These are phyloP conservation scores for Eustoma russellianum DNA, from an alignment of 257 asterid species.

Conservation along the genomic window DNA sequence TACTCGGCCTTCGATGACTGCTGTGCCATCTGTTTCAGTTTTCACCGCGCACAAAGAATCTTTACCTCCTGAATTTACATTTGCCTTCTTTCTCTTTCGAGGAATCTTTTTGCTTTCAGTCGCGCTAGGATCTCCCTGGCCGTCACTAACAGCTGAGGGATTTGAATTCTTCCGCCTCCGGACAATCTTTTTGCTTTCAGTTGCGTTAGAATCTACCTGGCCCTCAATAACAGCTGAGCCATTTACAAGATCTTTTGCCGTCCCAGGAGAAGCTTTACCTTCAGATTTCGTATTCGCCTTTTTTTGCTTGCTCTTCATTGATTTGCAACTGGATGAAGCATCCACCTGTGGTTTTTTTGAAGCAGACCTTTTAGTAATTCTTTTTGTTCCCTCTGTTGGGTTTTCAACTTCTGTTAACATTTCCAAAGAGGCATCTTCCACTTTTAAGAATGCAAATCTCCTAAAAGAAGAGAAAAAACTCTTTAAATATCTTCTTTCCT, in stretches of 20 bases:
- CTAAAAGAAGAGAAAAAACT: slow-evolving; percentile 46
- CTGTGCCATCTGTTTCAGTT: slow-evolving; percentile 1
- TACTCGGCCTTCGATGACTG: slow-evolving; percentile 20
- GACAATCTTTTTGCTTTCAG: slow-evolving; percentile 15
- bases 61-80: slow-evolving; percentile 8
- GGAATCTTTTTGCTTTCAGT: slow-evolving; percentile 17
- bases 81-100: slow-evolving; percentile 20
- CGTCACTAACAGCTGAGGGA: slow-evolving; percentile 20
- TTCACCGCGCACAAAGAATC: too few relatives aligned
- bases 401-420: slow-evolving; percentile 4
- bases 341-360: slow-evolving; percentile 7
- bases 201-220: slow-evolving; percentile 17
- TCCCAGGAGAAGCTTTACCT: slow-evolving; percentile 6
- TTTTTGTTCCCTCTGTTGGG: background rate
- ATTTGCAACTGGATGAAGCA: slow-evolving; percentile 6
- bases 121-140: slow-evolving; percentile 17
- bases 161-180: background rate
- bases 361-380: background rate
- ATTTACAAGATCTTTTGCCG: background rate
- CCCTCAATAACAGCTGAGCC: slow-evolving; percentile 18
- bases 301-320: slow-evolving; percentile 23
- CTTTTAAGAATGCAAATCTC: slow-evolving; percentile 33
- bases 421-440: slow-evolving; percentile 6
- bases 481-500: slow-evolving; percentile 27
- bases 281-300: slow-evolving; percentile 23